phyloP scores from a whole-genome alignment of 305 asterid species.

The Lippia alba region DNA sequence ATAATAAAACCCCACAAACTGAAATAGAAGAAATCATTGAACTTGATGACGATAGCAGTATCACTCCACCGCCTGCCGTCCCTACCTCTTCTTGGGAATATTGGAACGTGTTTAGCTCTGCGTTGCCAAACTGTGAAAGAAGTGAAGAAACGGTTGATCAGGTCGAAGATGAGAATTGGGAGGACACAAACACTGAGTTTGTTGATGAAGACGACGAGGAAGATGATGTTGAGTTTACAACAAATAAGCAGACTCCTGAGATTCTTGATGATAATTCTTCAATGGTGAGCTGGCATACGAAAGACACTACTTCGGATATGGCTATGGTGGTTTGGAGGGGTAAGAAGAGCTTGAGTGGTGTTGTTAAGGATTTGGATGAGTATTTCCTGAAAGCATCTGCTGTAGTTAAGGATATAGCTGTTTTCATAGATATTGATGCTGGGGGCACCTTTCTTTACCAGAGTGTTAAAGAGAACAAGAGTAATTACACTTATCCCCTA shows the following conservation, averaged over 20 bases:
- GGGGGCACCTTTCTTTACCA: conserved; percentile 58
- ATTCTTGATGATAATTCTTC: conserved; percentile 60
- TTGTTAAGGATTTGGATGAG: conserved; percentile 73
- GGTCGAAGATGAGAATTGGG: conserved; percentile 74
- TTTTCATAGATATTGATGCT: conserved; percentile 62
- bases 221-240: conserved; percentile 24
- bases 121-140: conserved; percentile 40
- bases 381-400: conserved; percentile 75
- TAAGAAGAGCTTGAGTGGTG: conserved; percentile 55
- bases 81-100: conserved; percentile 65
- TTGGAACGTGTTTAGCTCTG: conserved; percentile 70
- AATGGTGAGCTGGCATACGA: conserved; percentile 56
- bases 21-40: conserved; percentile 59
- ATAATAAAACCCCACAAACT: conserved; percentile 29
- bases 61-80: conserved; percentile 68
- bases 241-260: conserved; percentile 41
- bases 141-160: conserved; percentile 40
- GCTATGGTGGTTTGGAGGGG: conserved; percentile 71
- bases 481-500: conserved; percentile 46
- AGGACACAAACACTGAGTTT: conserved; percentile 64
- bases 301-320: conserved; percentile 57
- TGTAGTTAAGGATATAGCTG: conserved; percentile 69
- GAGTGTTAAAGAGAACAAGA: conserved; percentile 58
- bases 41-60: conserved; percentile 45
- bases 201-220: conserved; percentile 52